Evolutionary conservation across 2,329 filamentous ascomycete genomes (phyloP), one percentile per base, ranked within the genome.

Genomic region (Epichloe typhina): DNA sequence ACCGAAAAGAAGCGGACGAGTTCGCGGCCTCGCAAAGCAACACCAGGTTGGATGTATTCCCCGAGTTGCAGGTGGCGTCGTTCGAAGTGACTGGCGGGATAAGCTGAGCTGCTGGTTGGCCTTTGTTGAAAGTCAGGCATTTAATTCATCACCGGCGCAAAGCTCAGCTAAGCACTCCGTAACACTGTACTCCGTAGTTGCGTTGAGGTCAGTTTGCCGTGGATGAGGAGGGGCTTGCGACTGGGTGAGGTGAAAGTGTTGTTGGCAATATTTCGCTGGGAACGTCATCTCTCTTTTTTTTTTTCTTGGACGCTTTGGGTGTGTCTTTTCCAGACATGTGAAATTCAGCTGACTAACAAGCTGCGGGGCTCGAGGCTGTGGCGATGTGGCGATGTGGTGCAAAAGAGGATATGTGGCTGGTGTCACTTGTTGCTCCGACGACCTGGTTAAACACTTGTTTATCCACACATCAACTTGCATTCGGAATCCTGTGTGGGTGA

Each of bases 391-490:
- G 36, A 4, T 43, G 37, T 35, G 37, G 31, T 31, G 33, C 35
- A 33, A 5, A 12, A 4, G 1, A 19, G 38, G 9, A 42, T 2
- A 31, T 46, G 52, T 49, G 50, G 52, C 47, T 37, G 35, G 35
- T 37, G 35, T 19, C 5, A 31, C 8, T 21, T 21, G 50, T 55
- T 54, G 48, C 50, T 53, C 50, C 46, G 39, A 40, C 53, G 36
- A 56, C 49, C 1, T n/a, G 33, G 51, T 50, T 52, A 56, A 54
- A 54, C 53, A 53, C 19, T 19, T 19, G 19, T 19, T 19, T 19
- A 19, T 19, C 19, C 19, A 19, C 19, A 19, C 19, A 19, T 19
- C 19, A 19, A 19, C 19, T 19, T 19, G 19, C 19, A 19, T 19
- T 19, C 19, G 26, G 26, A 31, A 31, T 31, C 4, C 8, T 31